Evolutionary conservation across 169 alveolate species (phyloP), one percentile per base, ranked within the genome.

Genomic region (Theileria equi): DNA sequence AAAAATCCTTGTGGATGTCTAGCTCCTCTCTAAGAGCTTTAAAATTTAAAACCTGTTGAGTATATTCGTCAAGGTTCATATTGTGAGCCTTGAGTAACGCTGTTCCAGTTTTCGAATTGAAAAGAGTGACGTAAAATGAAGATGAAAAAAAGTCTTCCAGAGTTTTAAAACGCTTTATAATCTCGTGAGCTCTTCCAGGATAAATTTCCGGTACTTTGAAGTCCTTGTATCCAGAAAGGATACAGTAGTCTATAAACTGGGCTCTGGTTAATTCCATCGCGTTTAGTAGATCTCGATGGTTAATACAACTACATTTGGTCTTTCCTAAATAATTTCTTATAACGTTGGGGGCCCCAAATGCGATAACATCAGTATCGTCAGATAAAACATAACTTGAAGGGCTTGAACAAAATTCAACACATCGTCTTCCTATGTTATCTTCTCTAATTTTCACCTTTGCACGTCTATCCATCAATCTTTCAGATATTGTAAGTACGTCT

Each of bases 301-400:
- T 73, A 6, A 73, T 62, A 19, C 69, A 55, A 50, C 38, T 73
- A 36, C 74, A 52, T 2, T 57, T 68, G 44, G 61, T 73, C 13
- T 57, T 23, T 32, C 83, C 83, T 29, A 54, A 59, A 25, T 60
- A 73, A 59, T 73, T 77, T 8, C 83, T 32, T 17, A 73, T 73
- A 10, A 73, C 83, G 38, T 73, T 73, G n/a, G 83, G 83, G 43
- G 83, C 83, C 10, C 83, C 63, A 48, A 7, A 62, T 1, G 83
- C 83, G 28, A 73, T 73, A 5, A 63, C 78, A 34, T 73, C 58
- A 0, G 83, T 73, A 48, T 73, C 83, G 25, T 73, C 83, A 11
- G 83, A 73, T 16, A 73, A 48, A 13, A 73, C 83, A 26, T 44
- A 52, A 17, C 63, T 77, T 2, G 28, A 38, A 19, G 23, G 61